phyloP scores from a whole-genome alignment of 2,329 filamentous ascomycete species.

The Huntiella bhutanensis region DNA sequence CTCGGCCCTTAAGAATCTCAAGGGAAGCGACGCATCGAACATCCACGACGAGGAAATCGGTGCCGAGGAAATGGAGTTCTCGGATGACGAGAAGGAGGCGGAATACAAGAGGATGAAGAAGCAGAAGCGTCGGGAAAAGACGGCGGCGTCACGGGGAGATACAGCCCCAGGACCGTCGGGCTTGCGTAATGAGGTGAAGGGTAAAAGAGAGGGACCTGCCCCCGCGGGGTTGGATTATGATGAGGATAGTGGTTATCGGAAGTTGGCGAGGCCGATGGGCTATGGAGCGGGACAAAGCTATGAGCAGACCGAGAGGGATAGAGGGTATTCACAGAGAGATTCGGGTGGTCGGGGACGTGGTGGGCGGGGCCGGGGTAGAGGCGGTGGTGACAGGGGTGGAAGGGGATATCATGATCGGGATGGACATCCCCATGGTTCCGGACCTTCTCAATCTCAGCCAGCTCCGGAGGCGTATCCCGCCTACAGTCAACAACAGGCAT shows the following conservation, averaged over 20 bases:
- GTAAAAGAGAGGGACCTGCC: constrained; percentile 18
- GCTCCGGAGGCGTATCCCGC: not conserved
- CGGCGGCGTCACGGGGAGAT: constrained; percentile 10
- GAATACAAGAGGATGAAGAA: constrained; percentile 56
- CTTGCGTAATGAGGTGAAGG: constrained; percentile 19
- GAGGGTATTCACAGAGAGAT: constrained; percentile 11
- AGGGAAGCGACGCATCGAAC: constrained; percentile 88
- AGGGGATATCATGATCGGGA: constrained; percentile 17
- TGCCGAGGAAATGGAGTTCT: constrained; percentile 83
- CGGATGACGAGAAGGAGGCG: constrained; percentile 85
- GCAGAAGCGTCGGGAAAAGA: constrained; percentile 37
- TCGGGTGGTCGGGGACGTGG: constrained; percentile 24
- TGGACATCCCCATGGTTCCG: constrained; percentile 5
- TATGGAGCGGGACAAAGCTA: constrained; percentile 29
- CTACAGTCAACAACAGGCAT: not conserved
- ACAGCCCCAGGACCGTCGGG: constrained; percentile 17
- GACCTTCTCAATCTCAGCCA: no score
- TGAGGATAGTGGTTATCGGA: constrained; percentile 54
- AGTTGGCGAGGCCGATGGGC: constrained; percentile 47
- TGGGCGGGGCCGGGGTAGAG: constrained; percentile 19
- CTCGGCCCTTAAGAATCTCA: constrained; percentile 55
- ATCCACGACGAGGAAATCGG: constrained; percentile 80
- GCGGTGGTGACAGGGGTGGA: constrained; percentile 15
- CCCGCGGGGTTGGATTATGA: constrained; percentile 42
- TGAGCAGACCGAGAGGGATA: not conserved